These are phyloP conservation scores for Cladophialophora yegresii DNA, from an alignment of 2,329 filamentous ascomycete genomes.

Conservation along the genomic window DNA sequence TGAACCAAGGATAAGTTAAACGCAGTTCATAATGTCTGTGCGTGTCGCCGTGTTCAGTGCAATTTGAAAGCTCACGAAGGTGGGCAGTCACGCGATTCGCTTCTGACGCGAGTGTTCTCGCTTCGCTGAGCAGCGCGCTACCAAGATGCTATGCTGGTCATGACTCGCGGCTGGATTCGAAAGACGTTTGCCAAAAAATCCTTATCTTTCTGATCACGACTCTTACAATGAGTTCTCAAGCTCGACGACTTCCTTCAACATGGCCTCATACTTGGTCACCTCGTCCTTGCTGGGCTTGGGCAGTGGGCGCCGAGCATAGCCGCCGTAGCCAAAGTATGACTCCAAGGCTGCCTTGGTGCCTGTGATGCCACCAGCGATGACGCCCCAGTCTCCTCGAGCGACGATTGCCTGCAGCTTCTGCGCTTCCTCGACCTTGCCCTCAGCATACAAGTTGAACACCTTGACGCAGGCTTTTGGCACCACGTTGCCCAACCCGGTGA, in stretches of 20 bases:
- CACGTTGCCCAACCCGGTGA: conserved; percentile 71
- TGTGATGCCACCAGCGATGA: conserved; percentile 68
- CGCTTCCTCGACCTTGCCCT: conserved; percentile 63
- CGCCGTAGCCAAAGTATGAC: conserved; percentile 66
- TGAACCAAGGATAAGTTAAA: not conserved
- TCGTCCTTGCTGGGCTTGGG: conserved; percentile 49
- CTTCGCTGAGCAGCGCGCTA: not conserved
- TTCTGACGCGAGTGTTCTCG: not conserved
- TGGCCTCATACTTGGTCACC: conserved; percentile 41
- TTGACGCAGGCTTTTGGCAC: conserved; percentile 66
- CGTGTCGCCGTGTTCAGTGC: not conserved
- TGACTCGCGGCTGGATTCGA: not conserved
- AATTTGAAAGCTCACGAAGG: not conserved
- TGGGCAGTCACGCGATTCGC: not conserved
- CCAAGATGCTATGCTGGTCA: not conserved
- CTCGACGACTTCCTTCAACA: conserved; percentile 45
- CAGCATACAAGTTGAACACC: conserved; percentile 61
- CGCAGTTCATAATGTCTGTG: not conserved
- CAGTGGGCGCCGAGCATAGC: conserved; percentile 59
- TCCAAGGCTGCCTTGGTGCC: conserved; percentile 68
- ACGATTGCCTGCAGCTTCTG: conserved; percentile 65
- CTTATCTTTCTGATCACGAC: not conserved
- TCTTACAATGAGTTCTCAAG: conserved; percentile 40
- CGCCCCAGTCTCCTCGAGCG: conserved; percentile 68
- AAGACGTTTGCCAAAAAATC: not conserved